Evolutionary conservation across 2,329 filamentous ascomycete species (phyloP), one percentile per base, ranked within the genome.

Genomic region (Magnaporthiopsis incrustans): DNA sequence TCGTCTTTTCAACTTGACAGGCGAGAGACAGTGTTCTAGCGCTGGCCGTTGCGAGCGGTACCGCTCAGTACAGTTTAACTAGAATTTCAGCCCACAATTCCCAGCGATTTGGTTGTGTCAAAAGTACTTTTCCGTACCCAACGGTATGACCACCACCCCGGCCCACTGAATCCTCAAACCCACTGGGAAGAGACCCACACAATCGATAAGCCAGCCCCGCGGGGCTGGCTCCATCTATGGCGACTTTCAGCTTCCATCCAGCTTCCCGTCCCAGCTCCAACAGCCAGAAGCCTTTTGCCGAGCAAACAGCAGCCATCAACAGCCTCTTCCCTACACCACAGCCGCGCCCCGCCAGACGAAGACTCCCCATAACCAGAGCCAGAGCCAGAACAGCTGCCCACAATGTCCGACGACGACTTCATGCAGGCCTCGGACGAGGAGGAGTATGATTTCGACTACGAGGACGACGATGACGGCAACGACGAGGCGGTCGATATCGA

Each of bases 361-460:
- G 1, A 8, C 44, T 22, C 38, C 38, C 15, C 38, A 1, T 22
- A 18, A 50, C 38, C 15, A 22, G 15, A 50, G 38, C 38, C 38
- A 22, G 38, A 50, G 2, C 15, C 30, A 30, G 30, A 30, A 30
- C 44, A 53, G 8, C 44, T 63, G 60, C 62, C 65, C 76, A 82
- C 67, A 68, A 92, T 92, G 90, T 92, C 89, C 56, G 91, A 94
- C 77, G 90, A 92, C 79, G 90, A 96, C 78, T 96, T 96, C 76
- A 96, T 96, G 91, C 90, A 95, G 78, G 91, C 92, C 75, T 95
- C 91, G 5, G 91, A 91, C 66, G 88, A 92, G 74, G 90, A 94
- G 79, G 89, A 93, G 86, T 97, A 97, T 74, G 95, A 98, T 78
- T 98, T 98, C 75, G 94, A 98, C 73, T 98, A 97, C 77, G 94